Evolutionary conservation across 2,329 filamentous ascomycete species (phyloP), one percentile per base, ranked within the genome.

Genomic region (Tolypocladium tundrense): DNA sequence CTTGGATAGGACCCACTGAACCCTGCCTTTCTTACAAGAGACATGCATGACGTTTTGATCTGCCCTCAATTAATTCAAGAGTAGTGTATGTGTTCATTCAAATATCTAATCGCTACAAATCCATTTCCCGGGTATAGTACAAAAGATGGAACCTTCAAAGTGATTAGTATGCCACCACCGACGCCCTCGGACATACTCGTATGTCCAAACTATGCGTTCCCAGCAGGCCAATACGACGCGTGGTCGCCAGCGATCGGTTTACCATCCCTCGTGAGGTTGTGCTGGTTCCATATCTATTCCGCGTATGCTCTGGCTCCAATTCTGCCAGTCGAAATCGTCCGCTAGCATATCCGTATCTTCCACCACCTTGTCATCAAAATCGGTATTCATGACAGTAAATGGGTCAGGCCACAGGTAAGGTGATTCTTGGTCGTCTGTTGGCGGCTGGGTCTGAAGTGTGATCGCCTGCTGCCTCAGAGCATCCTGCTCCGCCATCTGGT

Each of bases 321-420:
- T 73, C 54, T 79, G 74, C 78, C 78, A 80, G 61, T 79, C 73
- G 59, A 79, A 79, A 8, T 74, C 71, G 3, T 72, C 69, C 2
- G 76, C 75, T 59, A 73, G 63, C 65, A 75, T 72, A 41, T 75
- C 75, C 50, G 70, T 63, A 31, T 75, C 70, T 53, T 73, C 72
- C 8, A 61, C 48, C 4, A 64, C 60, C 33, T 62, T 55, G 21
- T 66, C 65, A 39, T 69, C 68, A 37, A 69, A 67, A 40, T 62
- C 66, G 16, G 64, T 60, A 51, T 70, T 69, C 56, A 66, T 63
- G 3, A 63, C 59, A 19, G 68, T 65, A 55, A 71, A 73, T 3
- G 65, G 62, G 27, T 71, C 68, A 4, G 71, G 61, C 77, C 77
- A 80, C 6, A 78, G 62, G 65, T 73, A 77, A 0, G 75, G 72